Evolutionary conservation across 2,329 filamentous ascomycete species (phyloP).

Genomic region (Penicillium aurantiogriseum): DNA sequence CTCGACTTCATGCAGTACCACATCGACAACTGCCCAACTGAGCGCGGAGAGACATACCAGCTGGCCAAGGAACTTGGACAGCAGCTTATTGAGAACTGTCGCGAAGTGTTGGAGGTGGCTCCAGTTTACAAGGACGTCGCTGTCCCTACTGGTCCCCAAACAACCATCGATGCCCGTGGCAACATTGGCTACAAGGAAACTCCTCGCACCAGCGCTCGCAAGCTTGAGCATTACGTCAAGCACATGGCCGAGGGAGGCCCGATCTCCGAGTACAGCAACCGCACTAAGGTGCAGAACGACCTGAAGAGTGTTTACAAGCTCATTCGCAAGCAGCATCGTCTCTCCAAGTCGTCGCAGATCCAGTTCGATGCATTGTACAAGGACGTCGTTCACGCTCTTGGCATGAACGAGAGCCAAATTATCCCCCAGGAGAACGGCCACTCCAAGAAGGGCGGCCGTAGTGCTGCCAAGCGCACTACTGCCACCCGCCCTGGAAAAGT

Average conservation of each 20-base stretch:
- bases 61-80: constrained; percentile 93
- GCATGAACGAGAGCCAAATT: constrained; percentile 98
- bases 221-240: constrained; percentile 96
- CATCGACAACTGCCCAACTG: constrained; percentile 96
- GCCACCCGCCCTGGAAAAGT: constrained; percentile 75
- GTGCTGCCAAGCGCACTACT: constrained; percentile 50
- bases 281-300: constrained; percentile 96
- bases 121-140: constrained; percentile 96
- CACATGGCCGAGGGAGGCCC: constrained; percentile 99
- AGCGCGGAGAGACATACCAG: constrained; percentile 94
- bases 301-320: constrained; percentile 94
- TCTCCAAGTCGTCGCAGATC: constrained; percentile 92
- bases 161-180: constrained; percentile 86
- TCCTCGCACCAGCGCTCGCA: constrained; percentile 83
- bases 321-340: constrained; percentile 96
- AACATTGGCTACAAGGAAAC: constrained; percentile 91
- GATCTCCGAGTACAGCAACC: constrained; percentile 97
- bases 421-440: constrained; percentile 78
- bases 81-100: constrained; percentile 96
- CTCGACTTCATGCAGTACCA: constrained; percentile 99
- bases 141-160: constrained; percentile 85
- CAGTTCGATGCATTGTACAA: constrained; percentile 95
- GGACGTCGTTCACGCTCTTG: constrained; percentile 88
- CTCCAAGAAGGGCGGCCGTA: constrained; percentile 56
- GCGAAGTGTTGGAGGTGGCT: constrained; percentile 77